phyloP scores from a whole-genome alignment of 371 early-diverging fungal species.

The Nematocida major region DNA sequence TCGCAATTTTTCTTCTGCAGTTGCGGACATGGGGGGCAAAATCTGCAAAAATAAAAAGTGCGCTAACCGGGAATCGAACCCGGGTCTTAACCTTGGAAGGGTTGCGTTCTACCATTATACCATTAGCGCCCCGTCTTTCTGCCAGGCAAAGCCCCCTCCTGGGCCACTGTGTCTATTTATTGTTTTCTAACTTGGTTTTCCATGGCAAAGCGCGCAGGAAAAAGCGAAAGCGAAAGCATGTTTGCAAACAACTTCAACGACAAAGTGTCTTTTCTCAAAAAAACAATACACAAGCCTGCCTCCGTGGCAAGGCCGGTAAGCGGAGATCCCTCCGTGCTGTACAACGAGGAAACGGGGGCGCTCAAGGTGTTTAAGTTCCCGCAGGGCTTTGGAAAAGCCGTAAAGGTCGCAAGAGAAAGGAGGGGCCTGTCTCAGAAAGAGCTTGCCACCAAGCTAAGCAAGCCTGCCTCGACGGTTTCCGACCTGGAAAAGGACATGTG shows the following conservation, averaged over 20 bases:
- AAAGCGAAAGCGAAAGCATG: neutral
- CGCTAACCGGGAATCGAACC: conserved; percentile 63
- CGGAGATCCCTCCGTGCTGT: conserved; percentile 25
- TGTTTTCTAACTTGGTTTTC: neutral
- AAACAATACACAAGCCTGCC: neutral
- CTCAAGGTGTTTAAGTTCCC: conserved; percentile 31
- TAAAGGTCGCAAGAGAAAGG: conserved; percentile 39
- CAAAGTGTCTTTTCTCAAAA: conserved; percentile 21
- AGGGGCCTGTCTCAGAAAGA: conserved; percentile 47
- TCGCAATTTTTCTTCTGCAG: neutral
- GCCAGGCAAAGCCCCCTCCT: neutral
- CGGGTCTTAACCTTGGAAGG: conserved; percentile 63
- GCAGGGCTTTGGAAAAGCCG: conserved; percentile 49
- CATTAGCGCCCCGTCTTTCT: conserved; percentile 44
- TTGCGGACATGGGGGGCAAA: neutral
- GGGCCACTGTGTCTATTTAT: neutral
- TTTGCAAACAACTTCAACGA: conserved; percentile 14
- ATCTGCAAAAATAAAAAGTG: conserved; percentile 40
- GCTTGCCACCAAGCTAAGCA: conserved; percentile 54
- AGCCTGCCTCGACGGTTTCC: conserved; percentile 25
- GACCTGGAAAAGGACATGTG: conserved; percentile 55
- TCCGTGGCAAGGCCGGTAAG: neutral
- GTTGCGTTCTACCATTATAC: conserved; percentile 62
- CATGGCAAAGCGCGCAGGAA: neutral
- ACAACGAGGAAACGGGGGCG: conserved; percentile 2